Conservation (phyloP, 441 rosid species). For the Euphorbia schlechtendalii region DNA sequence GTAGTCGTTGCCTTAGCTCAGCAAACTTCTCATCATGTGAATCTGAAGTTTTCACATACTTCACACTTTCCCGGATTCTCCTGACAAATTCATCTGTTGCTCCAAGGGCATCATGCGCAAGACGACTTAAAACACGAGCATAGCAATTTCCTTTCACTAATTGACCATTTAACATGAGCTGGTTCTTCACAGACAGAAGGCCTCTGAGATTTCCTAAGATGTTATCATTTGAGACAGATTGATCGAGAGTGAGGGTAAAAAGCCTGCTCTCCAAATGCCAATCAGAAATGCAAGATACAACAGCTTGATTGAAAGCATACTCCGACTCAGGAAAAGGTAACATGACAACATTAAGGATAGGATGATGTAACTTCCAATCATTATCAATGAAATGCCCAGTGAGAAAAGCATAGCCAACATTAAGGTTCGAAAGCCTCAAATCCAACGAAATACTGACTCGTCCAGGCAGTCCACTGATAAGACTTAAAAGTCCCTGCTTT, state of each 20-base stretch:
- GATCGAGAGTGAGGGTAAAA: constrained; percentile 51
- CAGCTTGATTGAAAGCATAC: constrained; percentile 58
- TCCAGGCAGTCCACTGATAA: constrained; percentile 54
- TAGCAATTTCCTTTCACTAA: constrained; percentile 59
- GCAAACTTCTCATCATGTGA: constrained; percentile 56
- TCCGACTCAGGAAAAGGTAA: constrained; percentile 69
- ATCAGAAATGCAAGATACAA: constrained; percentile 63
- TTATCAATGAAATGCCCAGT: constrained; percentile 68
- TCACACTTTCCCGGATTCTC: constrained; percentile 77
- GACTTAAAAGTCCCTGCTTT: constrained; percentile 56
- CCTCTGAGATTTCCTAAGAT: constrained; percentile 49
- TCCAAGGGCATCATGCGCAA: constrained; percentile 62
- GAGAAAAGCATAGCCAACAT: constrained; percentile 57
- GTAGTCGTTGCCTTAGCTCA: constrained; percentile 67
- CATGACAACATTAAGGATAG: constrained; percentile 62
- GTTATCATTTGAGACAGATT: constrained; percentile 40
- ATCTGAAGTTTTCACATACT: constrained; percentile 76
- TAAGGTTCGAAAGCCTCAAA: constrained; percentile 52
- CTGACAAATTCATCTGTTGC: constrained; percentile 33
- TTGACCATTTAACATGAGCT: constrained; percentile 54
- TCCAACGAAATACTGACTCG: constrained; percentile 62
- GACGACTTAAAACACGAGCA: constrained; percentile 55
- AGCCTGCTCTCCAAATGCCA: constrained; percentile 68
- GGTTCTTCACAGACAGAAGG: constrained; percentile 52
- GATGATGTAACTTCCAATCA: constrained; percentile 60